These are phyloP conservation scores for Salvia sclarea DNA, from an alignment of 305 asterid genomes.

Conservation along the genomic window DNA sequence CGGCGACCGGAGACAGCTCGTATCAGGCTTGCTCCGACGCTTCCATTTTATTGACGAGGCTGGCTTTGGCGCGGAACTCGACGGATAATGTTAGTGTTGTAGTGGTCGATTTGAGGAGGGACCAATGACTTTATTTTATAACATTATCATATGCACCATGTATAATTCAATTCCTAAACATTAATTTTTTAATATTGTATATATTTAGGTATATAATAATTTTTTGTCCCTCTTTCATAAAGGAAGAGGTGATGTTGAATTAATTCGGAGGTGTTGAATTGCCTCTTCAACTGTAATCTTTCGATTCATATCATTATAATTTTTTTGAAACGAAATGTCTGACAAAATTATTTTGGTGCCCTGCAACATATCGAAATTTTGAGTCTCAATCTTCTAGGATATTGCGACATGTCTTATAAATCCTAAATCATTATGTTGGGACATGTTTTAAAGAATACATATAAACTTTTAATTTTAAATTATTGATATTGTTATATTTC, in stretches of 20 bases:
- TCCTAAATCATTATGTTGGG: too few species aligned
- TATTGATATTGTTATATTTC: too few species aligned
- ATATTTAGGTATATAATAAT: not conserved
- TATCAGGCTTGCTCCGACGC: slow-evolving; percentile 79
- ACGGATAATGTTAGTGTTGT: slow-evolving; percentile 81
- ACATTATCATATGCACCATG: not conserved
- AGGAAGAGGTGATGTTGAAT: not conserved
- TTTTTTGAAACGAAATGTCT: too few species aligned
- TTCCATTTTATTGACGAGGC: slow-evolving; percentile 65
- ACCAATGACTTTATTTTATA: not conserved
- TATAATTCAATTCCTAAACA: not conserved
- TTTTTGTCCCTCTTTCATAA: not conserved
- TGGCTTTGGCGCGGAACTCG: slow-evolving; percentile 81
- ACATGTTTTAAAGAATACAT: too few species aligned
- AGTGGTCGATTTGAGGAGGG: slow-evolving; percentile 68
- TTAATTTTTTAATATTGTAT: not conserved
- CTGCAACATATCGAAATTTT: too few species aligned
- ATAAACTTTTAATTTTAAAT: too few species aligned
- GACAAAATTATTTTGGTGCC: too few species aligned
- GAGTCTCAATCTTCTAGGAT: too few species aligned
- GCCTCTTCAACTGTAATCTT: not conserved
- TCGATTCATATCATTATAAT: too few species aligned
- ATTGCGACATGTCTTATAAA: too few species aligned
- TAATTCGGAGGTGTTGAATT: not conserved
- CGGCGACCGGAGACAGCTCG: slow-evolving; percentile 54